A percentile compares a stretch with the other conserved stretches of the same genome.
These are phyloP conservation scores for Gossypium raimondii DNA, from an alignment of 345 rosid species.

Conservation along the genomic window DNA sequence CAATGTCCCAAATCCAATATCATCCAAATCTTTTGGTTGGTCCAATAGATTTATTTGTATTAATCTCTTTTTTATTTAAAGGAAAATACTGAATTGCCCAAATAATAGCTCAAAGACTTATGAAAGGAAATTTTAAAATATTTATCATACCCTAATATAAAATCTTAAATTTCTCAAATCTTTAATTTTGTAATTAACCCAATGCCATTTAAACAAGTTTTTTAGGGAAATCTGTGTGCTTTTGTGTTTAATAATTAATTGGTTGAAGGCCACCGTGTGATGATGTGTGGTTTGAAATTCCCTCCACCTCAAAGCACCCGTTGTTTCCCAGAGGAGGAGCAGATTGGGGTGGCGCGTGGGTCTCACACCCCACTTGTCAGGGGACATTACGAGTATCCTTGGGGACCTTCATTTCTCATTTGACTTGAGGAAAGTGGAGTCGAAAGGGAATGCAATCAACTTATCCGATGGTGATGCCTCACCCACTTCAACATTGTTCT, in stretches of 20 bases:
- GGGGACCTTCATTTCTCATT: slow-evolving; percentile 11
- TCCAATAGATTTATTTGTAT: no score
- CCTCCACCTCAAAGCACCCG: slow-evolving; percentile 5
- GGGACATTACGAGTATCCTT: not conserved
- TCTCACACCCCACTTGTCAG: slow-evolving; percentile 2
- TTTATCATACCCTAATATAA: no score
- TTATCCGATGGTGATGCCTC: not conserved
- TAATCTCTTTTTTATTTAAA: no score
- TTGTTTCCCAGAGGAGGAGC: not conserved
- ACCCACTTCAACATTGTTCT: not conserved
- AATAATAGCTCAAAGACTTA: no score
- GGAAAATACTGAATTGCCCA: no score
- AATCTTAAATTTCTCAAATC: no score
- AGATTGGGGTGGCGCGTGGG: slow-evolving; percentile 20
- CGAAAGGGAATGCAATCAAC: not conserved
- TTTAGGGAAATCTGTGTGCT: no score
- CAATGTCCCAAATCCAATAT: no score
- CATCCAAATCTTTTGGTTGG: no score
- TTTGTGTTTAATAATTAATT: not conserved
- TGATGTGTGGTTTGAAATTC: not conserved
- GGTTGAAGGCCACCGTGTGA: not conserved
- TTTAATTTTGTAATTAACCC: no score
- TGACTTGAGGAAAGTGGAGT: not conserved
- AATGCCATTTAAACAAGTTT: no score
- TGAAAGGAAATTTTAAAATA: no score